Conservation (phyloP, 495 filamentous ascomycete genomes). For the Mycothermus thermophilus region DNA sequence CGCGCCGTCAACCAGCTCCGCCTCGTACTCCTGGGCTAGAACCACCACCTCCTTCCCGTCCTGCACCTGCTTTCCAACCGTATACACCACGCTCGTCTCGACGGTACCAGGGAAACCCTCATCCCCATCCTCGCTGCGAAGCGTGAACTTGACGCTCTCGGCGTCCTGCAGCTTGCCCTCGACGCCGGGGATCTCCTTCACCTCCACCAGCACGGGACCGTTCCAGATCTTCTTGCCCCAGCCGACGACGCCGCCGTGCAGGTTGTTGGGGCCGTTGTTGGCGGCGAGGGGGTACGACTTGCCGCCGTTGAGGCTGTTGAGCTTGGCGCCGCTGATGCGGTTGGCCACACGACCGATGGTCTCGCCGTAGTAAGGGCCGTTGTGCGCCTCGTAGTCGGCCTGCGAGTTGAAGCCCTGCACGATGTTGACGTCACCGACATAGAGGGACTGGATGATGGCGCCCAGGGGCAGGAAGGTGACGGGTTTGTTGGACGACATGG, state of each 20-base stretch:
- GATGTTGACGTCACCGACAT: slow-evolving; percentile 63
- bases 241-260: slow-evolving; percentile 70
- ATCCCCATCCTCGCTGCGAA: slow-evolving; percentile 60
- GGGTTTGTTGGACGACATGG: slow-evolving; percentile 32
- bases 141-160: slow-evolving; percentile 62
- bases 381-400: slow-evolving; percentile 56
- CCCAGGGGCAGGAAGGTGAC: slow-evolving; percentile 68
- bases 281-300: slow-evolving; percentile 49
- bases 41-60: slow-evolving; percentile 48
- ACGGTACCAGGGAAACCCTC: slow-evolving; percentile 81
- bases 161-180: slow-evolving; percentile 48
- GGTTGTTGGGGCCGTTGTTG: slow-evolving; percentile 65
- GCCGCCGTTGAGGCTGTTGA: slow-evolving; percentile 57
- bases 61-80: slow-evolving; percentile 47
- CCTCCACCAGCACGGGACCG: slow-evolving; percentile 50
- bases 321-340: slow-evolving; percentile 58
- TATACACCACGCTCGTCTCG: slow-evolving; percentile 65
- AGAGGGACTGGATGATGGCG: slow-evolving; percentile 77
- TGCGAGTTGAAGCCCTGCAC: slow-evolving; percentile 70
- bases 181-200: slow-evolving; percentile 29
- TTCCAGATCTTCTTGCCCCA: slow-evolving; percentile 80
- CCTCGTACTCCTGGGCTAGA: slow-evolving; percentile 79
- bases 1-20: slow-evolving; percentile 58
- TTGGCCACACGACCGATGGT: slow-evolving; percentile 91
- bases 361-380: slow-evolving; percentile 72